These are phyloP conservation scores for Blastomyces emzantsi DNA, from an alignment of 2,329 filamentous ascomycete genomes.

Conservation along the genomic window DNA sequence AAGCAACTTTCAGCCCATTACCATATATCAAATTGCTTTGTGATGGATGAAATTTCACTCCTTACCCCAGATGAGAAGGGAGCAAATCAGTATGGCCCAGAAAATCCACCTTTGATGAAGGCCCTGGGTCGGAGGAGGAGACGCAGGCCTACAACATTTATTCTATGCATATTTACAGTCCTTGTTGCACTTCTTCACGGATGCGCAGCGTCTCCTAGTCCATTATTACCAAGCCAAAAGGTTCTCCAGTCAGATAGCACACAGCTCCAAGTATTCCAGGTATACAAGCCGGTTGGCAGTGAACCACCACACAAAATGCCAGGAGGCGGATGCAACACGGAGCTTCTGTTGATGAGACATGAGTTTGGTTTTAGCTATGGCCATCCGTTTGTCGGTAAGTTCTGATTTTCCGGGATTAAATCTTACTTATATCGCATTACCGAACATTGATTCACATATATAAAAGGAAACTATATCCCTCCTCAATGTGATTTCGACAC, in stretches of 20 bases:
- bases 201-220: neutral
- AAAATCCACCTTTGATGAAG: neutral
- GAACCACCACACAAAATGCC: constrained; percentile 27
- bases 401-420: neutral
- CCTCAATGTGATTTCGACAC: constrained; percentile 63
- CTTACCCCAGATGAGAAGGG: neutral
- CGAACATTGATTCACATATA: neutral
- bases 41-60: neutral
- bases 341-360: constrained; percentile 57
- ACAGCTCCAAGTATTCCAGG: constrained; percentile 53
- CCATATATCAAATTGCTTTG: neutral
- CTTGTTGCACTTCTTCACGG: neutral
- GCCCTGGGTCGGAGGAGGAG: neutral
- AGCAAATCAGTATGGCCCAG: neutral
- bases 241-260: neutral
- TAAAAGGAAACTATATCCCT: constrained; percentile 53
- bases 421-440: neutral
- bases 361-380: constrained; percentile 65
- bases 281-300: constrained; percentile 55
- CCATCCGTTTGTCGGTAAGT: constrained; percentile 58
- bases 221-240: neutral
- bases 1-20: neutral
- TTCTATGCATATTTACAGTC: neutral
- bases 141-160: neutral
- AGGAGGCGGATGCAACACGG: constrained; percentile 19